Conservation (phyloP, 2,329 filamentous ascomycete genomes). For the Cercospora brassicicola region DNA sequence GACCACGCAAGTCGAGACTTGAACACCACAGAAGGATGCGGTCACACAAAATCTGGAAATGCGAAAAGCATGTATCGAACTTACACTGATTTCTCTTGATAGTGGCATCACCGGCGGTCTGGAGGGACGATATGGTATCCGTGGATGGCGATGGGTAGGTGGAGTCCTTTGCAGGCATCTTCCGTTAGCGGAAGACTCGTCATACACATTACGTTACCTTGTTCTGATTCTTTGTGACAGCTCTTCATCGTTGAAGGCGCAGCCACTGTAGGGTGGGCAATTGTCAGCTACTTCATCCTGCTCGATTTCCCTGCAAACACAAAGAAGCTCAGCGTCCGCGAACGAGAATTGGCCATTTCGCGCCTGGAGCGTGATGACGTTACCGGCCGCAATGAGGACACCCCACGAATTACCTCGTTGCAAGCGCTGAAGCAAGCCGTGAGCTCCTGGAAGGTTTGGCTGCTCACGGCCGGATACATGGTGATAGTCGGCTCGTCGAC, state of each 20-base stretch:
- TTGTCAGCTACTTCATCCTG: slow-evolving; percentile 49
- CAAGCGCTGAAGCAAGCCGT: slow-evolving; percentile 45
- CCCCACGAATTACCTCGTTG: slow-evolving; percentile 39
- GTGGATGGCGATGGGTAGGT: slow-evolving; percentile 42
- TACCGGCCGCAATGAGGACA: slow-evolving; percentile 37
- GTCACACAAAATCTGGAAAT: too few species aligned
- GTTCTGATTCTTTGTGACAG: slow-evolving; percentile 12
- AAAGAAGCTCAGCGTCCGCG: slow-evolving; percentile 45
- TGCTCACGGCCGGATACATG: slow-evolving; percentile 54
- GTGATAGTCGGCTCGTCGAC: slow-evolving; percentile 53
- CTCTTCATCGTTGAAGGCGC: slow-evolving; percentile 45
- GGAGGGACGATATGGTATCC: slow-evolving; percentile 43
- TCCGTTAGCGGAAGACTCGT: too few species aligned
- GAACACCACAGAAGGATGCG: too few species aligned
- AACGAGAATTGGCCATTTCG: slow-evolving; percentile 47
- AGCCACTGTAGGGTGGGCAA: slow-evolving; percentile 49
- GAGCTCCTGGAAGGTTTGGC: slow-evolving; percentile 50
- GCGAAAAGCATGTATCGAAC: too few species aligned
- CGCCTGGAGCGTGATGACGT: slow-evolving; percentile 49
- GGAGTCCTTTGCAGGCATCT: too few species aligned
- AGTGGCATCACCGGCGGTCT: slow-evolving; percentile 36
- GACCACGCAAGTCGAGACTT: too few species aligned
- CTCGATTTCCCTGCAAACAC: slow-evolving; percentile 54
- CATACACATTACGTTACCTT: too few species aligned
- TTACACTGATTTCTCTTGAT: too few species aligned